These are phyloP conservation scores for Fraxinus sp. DNA, from an alignment of 305 asterid genomes.

Conservation along the genomic window DNA sequence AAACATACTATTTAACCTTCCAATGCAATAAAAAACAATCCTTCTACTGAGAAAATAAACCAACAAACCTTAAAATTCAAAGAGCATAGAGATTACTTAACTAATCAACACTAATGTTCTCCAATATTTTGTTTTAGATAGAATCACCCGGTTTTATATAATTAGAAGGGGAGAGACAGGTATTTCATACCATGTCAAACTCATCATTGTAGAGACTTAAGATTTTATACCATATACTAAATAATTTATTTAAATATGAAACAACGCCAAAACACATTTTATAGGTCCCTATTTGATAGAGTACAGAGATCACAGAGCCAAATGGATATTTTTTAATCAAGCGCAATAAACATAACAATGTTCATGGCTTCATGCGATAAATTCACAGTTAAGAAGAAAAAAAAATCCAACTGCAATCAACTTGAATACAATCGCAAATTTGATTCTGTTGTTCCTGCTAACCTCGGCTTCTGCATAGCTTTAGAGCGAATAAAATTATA, in stretches of 20 bases:
- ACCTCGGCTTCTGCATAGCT: not conserved
- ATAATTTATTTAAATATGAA: not conserved
- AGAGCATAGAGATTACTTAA: not conserved
- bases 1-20: not conserved
- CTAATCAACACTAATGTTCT: not conserved
- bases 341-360: not conserved
- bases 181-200: not conserved
- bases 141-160: not conserved
- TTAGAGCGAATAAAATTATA: not conserved
- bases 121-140: not conserved
- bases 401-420: not conserved
- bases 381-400: not conserved
- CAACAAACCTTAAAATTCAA: conserved; percentile 10
- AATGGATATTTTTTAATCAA: not conserved
- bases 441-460: not conserved
- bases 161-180: not conserved
- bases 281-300: not conserved
- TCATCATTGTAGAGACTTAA: not conserved
- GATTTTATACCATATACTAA: not conserved
- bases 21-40: conserved; percentile 4
- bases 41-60: conserved; percentile 8
- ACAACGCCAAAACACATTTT: not conserved
- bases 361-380: not conserved
- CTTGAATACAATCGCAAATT: not conserved
- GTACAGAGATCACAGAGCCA: not conserved